These are phyloP conservation scores for Talaromyces adpressus DNA, from an alignment of 495 filamentous ascomycete species.

Conservation along the genomic window DNA sequence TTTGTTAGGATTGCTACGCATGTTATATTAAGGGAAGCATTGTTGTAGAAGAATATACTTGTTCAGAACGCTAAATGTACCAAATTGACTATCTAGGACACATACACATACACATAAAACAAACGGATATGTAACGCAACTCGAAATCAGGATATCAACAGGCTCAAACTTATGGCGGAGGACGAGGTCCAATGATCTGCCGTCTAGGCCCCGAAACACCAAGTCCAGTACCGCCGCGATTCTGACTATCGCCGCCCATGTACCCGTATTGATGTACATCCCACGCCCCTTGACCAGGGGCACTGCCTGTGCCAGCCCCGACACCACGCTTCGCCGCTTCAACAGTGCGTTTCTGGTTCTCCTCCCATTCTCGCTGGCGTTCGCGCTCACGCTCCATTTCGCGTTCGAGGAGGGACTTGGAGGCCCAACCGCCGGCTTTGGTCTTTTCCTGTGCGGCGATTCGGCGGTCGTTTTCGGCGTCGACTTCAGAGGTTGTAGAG, in stretches of 20 bases:
- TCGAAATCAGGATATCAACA: not conserved
- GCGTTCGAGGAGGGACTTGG: constrained; percentile 78
- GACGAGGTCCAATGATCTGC: constrained; percentile 76
- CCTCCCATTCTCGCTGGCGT: constrained; percentile 91
- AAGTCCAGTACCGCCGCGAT: constrained; percentile 61
- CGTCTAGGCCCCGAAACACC: constrained; percentile 61
- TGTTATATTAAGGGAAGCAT: not conserved
- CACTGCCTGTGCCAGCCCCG: constrained; percentile 39
- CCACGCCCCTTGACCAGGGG: constrained; percentile 59
- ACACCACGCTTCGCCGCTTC: constrained; percentile 42
- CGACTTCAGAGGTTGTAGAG: constrained; percentile 56
- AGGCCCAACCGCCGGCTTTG: constrained; percentile 67
- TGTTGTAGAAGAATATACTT: not conserved
- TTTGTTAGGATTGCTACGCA: not conserved
- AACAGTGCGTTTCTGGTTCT: constrained; percentile 68
- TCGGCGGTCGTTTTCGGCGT: constrained; percentile 63
- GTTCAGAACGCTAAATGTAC: not conserved
- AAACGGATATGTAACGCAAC: not conserved
- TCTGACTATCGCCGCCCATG: constrained; percentile 78
- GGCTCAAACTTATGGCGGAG: constrained; percentile 39
- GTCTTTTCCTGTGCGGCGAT: constrained; percentile 58
- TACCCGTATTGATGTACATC: constrained; percentile 87
- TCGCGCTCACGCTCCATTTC: constrained; percentile 96
- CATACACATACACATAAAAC: not conserved
- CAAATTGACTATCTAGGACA: not conserved